Evolutionary conservation across 1,139 yeast species (phyloP).

Genomic region (Hansenula sp.): DNA sequence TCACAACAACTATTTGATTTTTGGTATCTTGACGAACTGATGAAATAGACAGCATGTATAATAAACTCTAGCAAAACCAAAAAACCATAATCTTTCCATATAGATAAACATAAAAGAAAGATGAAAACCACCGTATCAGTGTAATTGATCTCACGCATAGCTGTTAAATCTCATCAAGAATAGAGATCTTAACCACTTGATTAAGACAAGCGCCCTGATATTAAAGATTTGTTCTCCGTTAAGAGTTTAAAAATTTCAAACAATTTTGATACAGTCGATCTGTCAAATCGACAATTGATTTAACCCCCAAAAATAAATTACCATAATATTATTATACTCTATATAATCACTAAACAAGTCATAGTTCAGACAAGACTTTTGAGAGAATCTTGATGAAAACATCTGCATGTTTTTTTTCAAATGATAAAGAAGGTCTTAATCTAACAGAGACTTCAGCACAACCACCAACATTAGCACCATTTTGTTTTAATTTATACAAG

Average conservation of each 20-base stretch:
- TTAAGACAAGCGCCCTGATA: not conserved
- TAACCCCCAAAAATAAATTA: no score
- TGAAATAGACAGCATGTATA: not conserved
- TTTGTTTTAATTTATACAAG: conserved; percentile 42
- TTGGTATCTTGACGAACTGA: not conserved
- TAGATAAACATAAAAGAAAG: not conserved
- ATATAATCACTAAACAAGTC: no score
- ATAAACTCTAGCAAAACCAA: not conserved
- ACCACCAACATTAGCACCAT: conserved; percentile 70
- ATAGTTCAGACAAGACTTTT: conserved; percentile 5
- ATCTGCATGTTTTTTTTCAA: conserved; percentile 65
- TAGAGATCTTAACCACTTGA: no score
- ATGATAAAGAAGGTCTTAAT: conserved; percentile 66
- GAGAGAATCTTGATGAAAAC: conserved; percentile 40
- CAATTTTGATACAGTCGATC: no score
- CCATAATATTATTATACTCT: not conserved
- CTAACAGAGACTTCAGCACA: conserved; percentile 64
- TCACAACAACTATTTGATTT: not conserved
- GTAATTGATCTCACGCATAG: conserved; percentile 2
- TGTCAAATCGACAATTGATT: no score
- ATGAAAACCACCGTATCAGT: conserved; percentile 1
- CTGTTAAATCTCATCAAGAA: no score
- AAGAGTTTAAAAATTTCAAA: no score
- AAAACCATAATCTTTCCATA: not conserved
- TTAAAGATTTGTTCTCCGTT: no score